Conservation (phyloP, 2,329 filamentous ascomycete genomes). For the Fusarium subglutinans region DNA sequence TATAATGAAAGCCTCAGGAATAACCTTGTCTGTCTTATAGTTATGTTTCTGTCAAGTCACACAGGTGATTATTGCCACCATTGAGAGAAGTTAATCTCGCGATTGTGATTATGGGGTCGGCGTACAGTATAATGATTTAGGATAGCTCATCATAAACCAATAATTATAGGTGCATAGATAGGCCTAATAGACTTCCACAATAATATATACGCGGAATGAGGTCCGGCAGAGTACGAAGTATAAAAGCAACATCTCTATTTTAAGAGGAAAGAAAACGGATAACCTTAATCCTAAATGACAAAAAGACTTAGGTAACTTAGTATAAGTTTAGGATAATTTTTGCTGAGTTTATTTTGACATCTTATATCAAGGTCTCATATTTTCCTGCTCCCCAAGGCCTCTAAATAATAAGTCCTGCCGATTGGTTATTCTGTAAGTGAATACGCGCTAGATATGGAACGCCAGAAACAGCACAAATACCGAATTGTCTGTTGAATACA, state of each 20-base stretch:
- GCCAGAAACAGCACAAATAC: neutral
- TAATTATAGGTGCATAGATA: neutral
- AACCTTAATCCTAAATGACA: too few relatives aligned
- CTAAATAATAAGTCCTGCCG: conserved; percentile 24
- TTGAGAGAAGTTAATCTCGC: neutral
- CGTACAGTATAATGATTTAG: neutral
- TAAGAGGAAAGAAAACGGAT: too few relatives aligned
- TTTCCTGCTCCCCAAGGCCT: neutral
- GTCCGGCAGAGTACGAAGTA: neutral
- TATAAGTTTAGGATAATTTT: too few relatives aligned
- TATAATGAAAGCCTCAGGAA: neutral
- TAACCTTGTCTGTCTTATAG: neutral
- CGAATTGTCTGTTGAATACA: neutral
- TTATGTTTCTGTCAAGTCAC: neutral
- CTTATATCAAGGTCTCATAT: too few relatives aligned
- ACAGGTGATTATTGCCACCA: neutral
- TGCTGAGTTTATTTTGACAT: too few relatives aligned
- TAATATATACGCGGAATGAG: neutral
- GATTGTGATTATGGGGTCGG: neutral
- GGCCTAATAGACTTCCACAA: neutral
- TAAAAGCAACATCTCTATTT: conserved; percentile 24
- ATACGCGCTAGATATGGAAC: neutral
- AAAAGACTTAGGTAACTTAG: too few relatives aligned
- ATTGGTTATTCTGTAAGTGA: conserved; percentile 42
- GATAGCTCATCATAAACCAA: neutral